Evolutionary conservation across 2,329 filamentous ascomycete species (phyloP).

Genomic region (Trichophaea hybrida): DNA sequence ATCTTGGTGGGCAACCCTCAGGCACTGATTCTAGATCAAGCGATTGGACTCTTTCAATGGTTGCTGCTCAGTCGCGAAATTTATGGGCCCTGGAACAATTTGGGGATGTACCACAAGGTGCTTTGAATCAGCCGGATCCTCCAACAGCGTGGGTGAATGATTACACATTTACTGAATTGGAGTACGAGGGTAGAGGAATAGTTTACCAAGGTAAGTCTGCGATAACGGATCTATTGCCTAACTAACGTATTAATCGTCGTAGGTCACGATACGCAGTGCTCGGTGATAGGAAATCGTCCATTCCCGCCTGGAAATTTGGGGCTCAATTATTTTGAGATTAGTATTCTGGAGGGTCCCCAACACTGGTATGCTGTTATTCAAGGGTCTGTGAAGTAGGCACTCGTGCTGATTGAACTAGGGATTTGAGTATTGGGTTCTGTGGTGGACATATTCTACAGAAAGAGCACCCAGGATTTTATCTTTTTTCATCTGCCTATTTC

Average conservation of each 20-base stretch:
- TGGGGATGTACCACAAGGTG: too few species aligned
- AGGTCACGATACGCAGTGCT: not conserved
- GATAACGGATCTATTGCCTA: not conserved
- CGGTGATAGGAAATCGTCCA: not conserved
- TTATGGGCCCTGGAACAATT: too few species aligned
- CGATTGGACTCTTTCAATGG: too few species aligned
- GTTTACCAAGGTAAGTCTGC: not conserved
- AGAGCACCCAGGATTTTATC: not conserved
- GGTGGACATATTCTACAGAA: not conserved
- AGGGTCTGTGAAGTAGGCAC: not conserved
- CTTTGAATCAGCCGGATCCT: too few species aligned
- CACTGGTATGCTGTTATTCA: not conserved
- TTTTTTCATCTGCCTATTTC: not conserved
- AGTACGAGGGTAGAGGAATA: not conserved
- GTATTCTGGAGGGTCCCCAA: not conserved
- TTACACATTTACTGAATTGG: not conserved
- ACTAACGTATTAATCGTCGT: not conserved
- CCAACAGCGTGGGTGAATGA: not conserved
- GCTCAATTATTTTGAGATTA: not conserved
- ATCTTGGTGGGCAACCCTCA: too few species aligned
- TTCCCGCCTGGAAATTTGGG: not conserved
- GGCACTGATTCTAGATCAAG: too few species aligned
- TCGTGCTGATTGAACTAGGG: not conserved
- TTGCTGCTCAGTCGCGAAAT: too few species aligned
- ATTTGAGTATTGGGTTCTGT: not conserved